phyloP scores from a whole-genome alignment of 129 eudicot genomes.

The Flaveria bidentis region DNA sequence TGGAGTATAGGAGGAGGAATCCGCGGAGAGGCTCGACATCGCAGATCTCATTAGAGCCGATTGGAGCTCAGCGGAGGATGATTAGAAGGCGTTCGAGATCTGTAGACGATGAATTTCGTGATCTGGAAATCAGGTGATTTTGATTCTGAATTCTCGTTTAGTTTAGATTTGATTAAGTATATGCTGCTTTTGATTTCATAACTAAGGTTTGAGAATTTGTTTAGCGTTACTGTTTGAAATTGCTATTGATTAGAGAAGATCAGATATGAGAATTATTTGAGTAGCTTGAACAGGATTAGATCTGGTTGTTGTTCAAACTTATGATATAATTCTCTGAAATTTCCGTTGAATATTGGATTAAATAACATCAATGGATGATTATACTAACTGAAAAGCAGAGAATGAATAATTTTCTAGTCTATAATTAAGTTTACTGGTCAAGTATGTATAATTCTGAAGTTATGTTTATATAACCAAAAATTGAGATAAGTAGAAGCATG shows the following conservation, averaged over 20 bases:
- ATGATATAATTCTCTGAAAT: not conserved
- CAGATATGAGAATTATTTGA: not conserved
- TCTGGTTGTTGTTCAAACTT: not conserved
- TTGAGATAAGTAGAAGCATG: conserved; percentile 5
- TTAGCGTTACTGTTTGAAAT: not conserved
- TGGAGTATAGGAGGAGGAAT: conserved; percentile 55
- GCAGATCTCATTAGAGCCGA: too few species aligned
- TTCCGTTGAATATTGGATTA: not conserved
- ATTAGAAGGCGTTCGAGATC: not conserved
- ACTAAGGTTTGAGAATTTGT: not conserved
- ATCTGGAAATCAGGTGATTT: conserved; percentile 24
- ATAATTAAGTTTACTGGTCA: not conserved
- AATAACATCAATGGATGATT: not conserved
- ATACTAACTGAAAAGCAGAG: not conserved
- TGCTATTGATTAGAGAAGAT: not conserved
- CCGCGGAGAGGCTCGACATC: conserved; percentile 11
- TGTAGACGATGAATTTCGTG: not conserved
- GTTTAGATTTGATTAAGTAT: not conserved
- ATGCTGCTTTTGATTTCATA: conserved; percentile 6
- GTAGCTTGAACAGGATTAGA: not conserved
- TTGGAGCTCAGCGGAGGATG: not conserved
- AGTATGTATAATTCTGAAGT: not conserved
- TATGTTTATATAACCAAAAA: not conserved
- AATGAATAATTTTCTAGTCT: not conserved
- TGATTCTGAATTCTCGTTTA: conserved; percentile 4